Evolutionary conservation across 768 basidiomycete genomes (phyloP), one percentile per base, ranked within the genome.

Genomic region (Trametes maxima): DNA sequence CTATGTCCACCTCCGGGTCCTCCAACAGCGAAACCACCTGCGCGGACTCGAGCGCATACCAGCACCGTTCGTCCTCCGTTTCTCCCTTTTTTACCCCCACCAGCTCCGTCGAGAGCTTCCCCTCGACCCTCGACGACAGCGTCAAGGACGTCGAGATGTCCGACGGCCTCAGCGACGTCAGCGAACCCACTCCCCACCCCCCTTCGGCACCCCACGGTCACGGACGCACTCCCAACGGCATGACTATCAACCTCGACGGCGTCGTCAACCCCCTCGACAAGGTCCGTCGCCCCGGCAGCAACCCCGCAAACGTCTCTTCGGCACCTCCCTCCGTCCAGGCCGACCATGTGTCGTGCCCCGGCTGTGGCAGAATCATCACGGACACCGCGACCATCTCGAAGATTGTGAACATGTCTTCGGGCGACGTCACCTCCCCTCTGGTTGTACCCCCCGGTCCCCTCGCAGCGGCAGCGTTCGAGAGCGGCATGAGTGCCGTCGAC

Each of bases 401-500:
- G 56, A 64, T 71, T 48, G 62, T 59, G 44, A 57, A 49, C 62
- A 58, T 63, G 63, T 57, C 57, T 48, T 55, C 65, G 28, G 65
- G 66, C 52, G 64, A 67, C 46, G 63, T 69, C 58, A 68, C 69
- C 56, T 70, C 70, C 5, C 74, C 66, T 46, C 71, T 85, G 50
- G 79, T 85, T 43, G 76, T 84, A 6, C 78, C 82, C 19, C 80
- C 81, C 39, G 85, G 86, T 70, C 82, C 83, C 22, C 77, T 85
- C 45, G 81, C 80, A 40, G 76, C 78, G 16, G 84, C 85, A 1
- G 83, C 83, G 4, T 79, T 79, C 56, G 83, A 85, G 72, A 80
- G 80, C 63, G 84, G 84, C 50, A 80, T 87, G 80, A 85, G 82
- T 59, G 85, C 85, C n/a, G 83, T 87, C 13, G 86, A 91, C 72